A percentile compares a stretch with the other conserved stretches of the same genome.
These are phyloP conservation scores for Dothideomycetes sp. DNA, from an alignment of 2,329 filamentous ascomycete species.

Conservation along the genomic window DNA sequence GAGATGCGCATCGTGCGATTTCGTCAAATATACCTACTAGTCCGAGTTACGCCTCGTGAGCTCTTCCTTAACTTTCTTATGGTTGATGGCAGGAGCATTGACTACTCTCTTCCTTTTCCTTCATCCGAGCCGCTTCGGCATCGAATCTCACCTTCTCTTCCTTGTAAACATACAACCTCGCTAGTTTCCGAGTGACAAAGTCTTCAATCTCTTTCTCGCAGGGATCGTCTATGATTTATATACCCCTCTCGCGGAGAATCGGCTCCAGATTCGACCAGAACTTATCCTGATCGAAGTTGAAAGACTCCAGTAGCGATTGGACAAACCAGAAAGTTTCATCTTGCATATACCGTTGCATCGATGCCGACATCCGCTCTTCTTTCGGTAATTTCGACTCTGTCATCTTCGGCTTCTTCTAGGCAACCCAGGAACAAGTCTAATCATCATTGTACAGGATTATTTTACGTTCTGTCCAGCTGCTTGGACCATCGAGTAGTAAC, in stretches of 20 bases:
- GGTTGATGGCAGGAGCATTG: too few species aligned
- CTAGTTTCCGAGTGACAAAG: too few species aligned
- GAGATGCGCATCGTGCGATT: too few species aligned
- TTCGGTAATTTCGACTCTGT: neutral
- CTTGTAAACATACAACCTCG: too few species aligned
- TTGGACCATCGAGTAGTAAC: neutral
- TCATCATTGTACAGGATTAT: neutral
- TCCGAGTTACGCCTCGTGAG: too few species aligned
- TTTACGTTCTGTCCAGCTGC: neutral
- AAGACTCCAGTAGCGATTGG: neutral
- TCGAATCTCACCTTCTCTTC: too few species aligned
- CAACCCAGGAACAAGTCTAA: neutral
- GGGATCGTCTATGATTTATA: neutral
- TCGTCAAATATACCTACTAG: too few species aligned
- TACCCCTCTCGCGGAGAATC: neutral
- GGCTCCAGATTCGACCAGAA: conserved; percentile 1
- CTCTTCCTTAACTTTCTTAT: too few species aligned
- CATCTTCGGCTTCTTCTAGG: neutral
- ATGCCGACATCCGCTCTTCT: neutral
- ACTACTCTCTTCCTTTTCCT: too few species aligned
- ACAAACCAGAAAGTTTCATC: neutral
- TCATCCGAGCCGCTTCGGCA: too few species aligned
- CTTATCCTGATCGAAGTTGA: conserved; percentile 1
- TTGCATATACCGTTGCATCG: neutral
- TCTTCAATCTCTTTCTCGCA: neutral